A percentile compares a stretch with the other conserved stretches of the same genome.
Evolutionary conservation across 306 rosid genomes (phyloP).

Genomic region (Bauhinia variegata): DNA sequence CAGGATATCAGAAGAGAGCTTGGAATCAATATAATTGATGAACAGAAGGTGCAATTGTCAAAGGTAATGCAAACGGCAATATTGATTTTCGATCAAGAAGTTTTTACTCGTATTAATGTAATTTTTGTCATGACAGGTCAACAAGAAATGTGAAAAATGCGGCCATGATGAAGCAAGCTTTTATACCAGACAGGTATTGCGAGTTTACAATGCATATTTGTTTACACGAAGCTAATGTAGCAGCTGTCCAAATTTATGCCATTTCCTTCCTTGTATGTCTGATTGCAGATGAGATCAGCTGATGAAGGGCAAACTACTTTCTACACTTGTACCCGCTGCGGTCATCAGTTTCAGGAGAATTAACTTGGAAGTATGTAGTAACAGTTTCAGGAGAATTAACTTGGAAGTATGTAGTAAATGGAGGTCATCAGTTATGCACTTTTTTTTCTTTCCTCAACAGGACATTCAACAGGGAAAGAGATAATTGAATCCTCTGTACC

Average conservation of each 20-base stretch:
- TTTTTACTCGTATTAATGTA: conserved; percentile 11
- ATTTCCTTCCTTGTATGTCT: neutral
- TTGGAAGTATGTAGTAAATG: neutral
- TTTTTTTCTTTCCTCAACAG: too few species aligned
- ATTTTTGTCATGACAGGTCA: conserved; percentile 47
- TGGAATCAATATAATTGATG: conserved; percentile 43
- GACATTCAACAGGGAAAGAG: too few species aligned
- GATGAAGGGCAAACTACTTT: conserved; percentile 61
- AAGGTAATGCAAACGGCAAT: conserved; percentile 43
- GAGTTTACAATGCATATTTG: neutral
- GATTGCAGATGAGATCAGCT: conserved; percentile 49
- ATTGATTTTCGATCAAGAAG: conserved; percentile 1
- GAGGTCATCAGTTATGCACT: too few species aligned
- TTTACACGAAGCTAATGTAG: conserved; percentile 18
- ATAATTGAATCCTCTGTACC: too few species aligned
- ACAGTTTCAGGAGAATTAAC: conserved; percentile 49
- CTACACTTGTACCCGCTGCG: conserved; percentile 43
- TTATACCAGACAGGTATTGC: conserved; percentile 50
- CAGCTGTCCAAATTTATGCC: conserved; percentile 1
- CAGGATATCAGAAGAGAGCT: conserved; percentile 57
- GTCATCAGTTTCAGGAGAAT: conserved; percentile 48
- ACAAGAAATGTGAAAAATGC: conserved; percentile 78
- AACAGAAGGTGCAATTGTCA: conserved; percentile 38
- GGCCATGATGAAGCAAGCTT: conserved; percentile 70
- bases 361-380: conserved; percentile 1